Conservation (phyloP, 1,284 basidiomycete genomes). For the Leccinum fallax region DNA sequence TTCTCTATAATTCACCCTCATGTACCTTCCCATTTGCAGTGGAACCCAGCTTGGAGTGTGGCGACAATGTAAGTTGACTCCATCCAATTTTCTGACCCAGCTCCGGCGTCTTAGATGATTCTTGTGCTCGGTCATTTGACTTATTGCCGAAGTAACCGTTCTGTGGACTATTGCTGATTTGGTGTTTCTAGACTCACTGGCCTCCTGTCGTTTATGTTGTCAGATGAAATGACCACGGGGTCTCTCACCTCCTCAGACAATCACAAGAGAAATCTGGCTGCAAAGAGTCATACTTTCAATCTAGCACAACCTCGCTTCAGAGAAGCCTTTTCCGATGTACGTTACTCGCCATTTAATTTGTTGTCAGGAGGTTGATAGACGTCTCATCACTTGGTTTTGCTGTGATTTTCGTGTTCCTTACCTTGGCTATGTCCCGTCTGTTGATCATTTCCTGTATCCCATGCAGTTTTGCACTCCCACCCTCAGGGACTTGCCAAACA, state of each 20-base stretch:
- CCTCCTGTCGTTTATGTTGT: conserved; percentile 92
- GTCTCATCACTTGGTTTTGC: conserved; percentile 19
- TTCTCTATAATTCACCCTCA: not conserved
- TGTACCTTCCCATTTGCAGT: conserved; percentile 43
- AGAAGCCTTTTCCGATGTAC: conserved; percentile 84
- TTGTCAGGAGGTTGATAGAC: conserved; percentile 23
- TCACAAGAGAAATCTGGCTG: conserved; percentile 79
- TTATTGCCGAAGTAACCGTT: conserved; percentile 14
- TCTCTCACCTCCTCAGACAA: conserved; percentile 81
- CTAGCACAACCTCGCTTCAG: conserved; percentile 77
- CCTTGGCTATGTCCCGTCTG: conserved; percentile 17
- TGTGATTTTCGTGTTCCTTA: conserved; percentile 23
- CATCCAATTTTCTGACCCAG: conserved; percentile 4
- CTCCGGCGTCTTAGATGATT: conserved; percentile 11
- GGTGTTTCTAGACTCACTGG: conserved; percentile 77
- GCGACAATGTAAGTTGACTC: conserved; percentile 75
- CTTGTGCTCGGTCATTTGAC: conserved; percentile 13
- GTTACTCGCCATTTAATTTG: conserved; percentile 33
- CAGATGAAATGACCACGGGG: conserved; percentile 96
- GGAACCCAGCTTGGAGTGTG: conserved; percentile 94
- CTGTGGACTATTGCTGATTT: conserved; percentile 12
- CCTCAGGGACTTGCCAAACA: conserved; percentile 81
- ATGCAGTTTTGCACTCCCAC: conserved; percentile 67
- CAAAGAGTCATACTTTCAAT: conserved; percentile 86
- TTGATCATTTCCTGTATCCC: conserved; percentile 20